Evolutionary conservation across 768 basidiomycete species (phyloP), one percentile per base, ranked within the genome.

Genomic region (Tylopilus balloui): DNA sequence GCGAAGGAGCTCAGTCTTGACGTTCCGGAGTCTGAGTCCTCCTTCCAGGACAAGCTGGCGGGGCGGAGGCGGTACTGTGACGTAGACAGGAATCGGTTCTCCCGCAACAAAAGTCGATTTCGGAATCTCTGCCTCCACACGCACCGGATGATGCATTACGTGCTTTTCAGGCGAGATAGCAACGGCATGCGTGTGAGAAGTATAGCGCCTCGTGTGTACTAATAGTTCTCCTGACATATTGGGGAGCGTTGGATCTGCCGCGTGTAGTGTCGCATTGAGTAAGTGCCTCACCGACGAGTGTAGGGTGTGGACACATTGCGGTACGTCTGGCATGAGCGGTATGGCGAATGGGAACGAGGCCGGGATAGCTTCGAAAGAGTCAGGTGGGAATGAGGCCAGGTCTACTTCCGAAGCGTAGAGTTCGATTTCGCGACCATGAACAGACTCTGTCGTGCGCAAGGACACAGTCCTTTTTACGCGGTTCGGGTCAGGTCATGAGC

Each of bases 341-440:
- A 94, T 82, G 31, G 88, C 79, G 68, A 93, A 94, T n/a, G 85
- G 81, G 52, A 86, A 78, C 19, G 78, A 77, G 2, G 81, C 74
- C 5, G 86, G 84, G 49, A 83, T 70, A 20, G 70, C 51, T 17
- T 70, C 58, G 40, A 61, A 54, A 41, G 73, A 60, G 35, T 67
- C 56, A 10, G 60, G 65, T 14, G 71, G 66, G 37, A 73, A 69
- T 8, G 78, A 73, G 54, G 75, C 81, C 36, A 89, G 69, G 50
- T 79, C 75, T 39, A 80, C 60, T 51, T 84, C 79, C 11, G 76
- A 75, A 24, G 67, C 69, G 32, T 73, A 76, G 34, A 90, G 82
- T 59, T 91, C 88, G 42, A 90, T 79, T 63, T 81, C 78, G 40
- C 72, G 73, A 17, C 75, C 73, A 48, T 78, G 77, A 6, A 80